Evolutionary conservation across 140 eudicot species (phyloP).

Genomic region (Oenanthe javanica): DNA sequence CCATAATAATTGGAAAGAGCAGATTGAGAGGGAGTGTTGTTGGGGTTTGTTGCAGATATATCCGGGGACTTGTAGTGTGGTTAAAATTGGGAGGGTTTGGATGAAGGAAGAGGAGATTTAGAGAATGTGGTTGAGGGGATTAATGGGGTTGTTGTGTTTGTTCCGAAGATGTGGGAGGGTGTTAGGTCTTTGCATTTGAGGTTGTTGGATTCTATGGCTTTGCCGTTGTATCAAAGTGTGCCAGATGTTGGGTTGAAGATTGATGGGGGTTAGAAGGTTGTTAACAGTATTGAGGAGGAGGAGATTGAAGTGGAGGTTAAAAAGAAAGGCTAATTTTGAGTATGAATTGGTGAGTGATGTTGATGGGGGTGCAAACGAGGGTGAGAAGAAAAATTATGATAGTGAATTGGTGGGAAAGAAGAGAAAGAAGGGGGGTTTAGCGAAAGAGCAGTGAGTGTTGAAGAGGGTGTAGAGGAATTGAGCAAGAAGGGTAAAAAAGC

Average conservation of each 20-base stretch:
- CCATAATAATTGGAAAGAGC: constrained; percentile 60
- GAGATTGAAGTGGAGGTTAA: constrained; percentile 4
- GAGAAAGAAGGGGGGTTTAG: constrained; percentile 16
- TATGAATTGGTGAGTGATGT: constrained; percentile 13
- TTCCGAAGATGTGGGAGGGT: constrained; percentile 52
- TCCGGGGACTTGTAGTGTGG: constrained; percentile 73
- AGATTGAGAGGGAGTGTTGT: constrained; percentile 53
- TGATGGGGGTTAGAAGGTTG: constrained; percentile 23
- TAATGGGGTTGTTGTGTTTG: constrained; percentile 37
- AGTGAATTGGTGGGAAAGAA: constrained; percentile 23
- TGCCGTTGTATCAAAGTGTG: constrained; percentile 77
- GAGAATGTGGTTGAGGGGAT: constrained; percentile 59
- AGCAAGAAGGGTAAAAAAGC: constrained; percentile 6
- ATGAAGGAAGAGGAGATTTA: constrained; percentile 57
- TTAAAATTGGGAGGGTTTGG: constrained; percentile 44
- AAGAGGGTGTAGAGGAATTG: constrained; percentile 2
- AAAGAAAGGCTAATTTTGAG: constrained; percentile 8
- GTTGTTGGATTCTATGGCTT: constrained; percentile 62
- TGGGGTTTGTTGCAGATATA: constrained; percentile 45
- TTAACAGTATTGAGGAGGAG: constrained; percentile 11
- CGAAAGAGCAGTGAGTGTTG: neutral
- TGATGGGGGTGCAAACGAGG: constrained; percentile 6
- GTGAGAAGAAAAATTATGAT: constrained; percentile 11
- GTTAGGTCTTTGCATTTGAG: constrained; percentile 75
- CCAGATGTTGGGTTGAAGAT: constrained; percentile 68